Evolutionary conservation across 2,329 filamentous ascomycete species (phyloP).

Genomic region (Ophiobolus disseminans): DNA sequence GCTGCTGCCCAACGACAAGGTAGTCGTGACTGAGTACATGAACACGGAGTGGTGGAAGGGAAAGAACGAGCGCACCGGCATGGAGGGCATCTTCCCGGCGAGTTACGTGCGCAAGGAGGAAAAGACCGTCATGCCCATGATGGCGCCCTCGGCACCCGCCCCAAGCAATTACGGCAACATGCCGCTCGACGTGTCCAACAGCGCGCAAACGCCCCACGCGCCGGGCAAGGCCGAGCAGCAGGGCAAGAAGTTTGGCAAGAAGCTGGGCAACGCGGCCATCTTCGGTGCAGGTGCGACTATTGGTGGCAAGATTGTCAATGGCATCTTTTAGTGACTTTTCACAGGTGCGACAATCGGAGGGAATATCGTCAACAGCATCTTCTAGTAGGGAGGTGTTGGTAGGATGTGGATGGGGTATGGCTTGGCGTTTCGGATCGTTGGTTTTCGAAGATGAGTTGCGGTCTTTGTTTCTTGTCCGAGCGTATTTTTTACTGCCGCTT

Average conservation of each 20-base stretch:
- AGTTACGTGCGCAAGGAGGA: conserved; percentile 81
- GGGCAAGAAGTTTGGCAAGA: conserved; percentile 97
- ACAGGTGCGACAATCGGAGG: conserved; percentile 89
- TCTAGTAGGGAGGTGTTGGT: conserved; percentile 13
- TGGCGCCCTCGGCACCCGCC: conserved; percentile 43
- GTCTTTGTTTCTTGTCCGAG: too few relatives aligned
- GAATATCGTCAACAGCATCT: conserved; percentile 70
- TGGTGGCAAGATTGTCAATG: conserved; percentile 87
- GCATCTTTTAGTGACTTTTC: conserved; percentile 72
- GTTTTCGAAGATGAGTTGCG: background rate
- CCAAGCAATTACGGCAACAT: conserved; percentile 72
- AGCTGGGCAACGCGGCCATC: conserved; percentile 83
- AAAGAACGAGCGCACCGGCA: conserved; percentile 78
- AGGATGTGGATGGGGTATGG: background rate
- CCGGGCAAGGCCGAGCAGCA: conserved; percentile 72
- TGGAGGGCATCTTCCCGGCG: conserved; percentile 93
- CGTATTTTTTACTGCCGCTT: background rate
- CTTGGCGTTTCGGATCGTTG: background rate
- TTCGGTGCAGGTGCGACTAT: conserved; percentile 93
- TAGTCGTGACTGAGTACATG: conserved; percentile 89
- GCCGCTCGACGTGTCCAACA: conserved; percentile 77
- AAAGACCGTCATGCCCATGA: conserved; percentile 56
- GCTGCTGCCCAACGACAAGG: conserved; percentile 79
- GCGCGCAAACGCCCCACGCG: conserved; percentile 55
- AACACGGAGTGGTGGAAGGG: conserved; percentile 98